Conservation (phyloP, 169 alveolate species). For the Plasmodium gonderi region DNA sequence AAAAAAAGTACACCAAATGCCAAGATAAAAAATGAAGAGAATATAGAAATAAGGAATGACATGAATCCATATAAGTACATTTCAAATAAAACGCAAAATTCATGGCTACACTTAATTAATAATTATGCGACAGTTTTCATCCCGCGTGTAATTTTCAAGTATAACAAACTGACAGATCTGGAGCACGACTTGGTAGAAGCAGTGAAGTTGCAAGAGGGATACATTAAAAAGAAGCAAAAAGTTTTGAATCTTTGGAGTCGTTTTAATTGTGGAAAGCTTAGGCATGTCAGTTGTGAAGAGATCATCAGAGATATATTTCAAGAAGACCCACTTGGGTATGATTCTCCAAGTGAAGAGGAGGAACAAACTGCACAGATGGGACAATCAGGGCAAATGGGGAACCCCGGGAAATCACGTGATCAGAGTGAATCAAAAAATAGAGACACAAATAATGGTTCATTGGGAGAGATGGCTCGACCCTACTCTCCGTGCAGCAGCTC, state of each 20-base stretch:
- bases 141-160: conserved; percentile 33
- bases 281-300: neutral
- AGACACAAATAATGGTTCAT: neutral
- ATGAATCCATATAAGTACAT: neutral
- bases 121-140: conserved; percentile 57
- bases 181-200: conserved; percentile 17
- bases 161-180: conserved; percentile 19
- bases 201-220: conserved; percentile 4
- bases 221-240: conserved; percentile 15
- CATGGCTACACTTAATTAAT: conserved; percentile 51
- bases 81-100: conserved; percentile 9
- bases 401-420: neutral
- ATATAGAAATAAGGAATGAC: neutral
- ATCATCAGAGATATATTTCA: conserved; percentile 27
- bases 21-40: neutral
- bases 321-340: neutral
- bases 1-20: neutral
- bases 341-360: neutral
- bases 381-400: no score
- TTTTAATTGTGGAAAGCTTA: neutral
- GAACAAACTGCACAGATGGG: neutral
- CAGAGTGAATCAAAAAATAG: neutral
- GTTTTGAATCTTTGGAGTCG: neutral
- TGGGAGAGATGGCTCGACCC: neutral
- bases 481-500: conserved; percentile 7